Evolutionary conservation across 2,329 filamentous ascomycete species (phyloP).

Genomic region (Exophiala calicioides): DNA sequence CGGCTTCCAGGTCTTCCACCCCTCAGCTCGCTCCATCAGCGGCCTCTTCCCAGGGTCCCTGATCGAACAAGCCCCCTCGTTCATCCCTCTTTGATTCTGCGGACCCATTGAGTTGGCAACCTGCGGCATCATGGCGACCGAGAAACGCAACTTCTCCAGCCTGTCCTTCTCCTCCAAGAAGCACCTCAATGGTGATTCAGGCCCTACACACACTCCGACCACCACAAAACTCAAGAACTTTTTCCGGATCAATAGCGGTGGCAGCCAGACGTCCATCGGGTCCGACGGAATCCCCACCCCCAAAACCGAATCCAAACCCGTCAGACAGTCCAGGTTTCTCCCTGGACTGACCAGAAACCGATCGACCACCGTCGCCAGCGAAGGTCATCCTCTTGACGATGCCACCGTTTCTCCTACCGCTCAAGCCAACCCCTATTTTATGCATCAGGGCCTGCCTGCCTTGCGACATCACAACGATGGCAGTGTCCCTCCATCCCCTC

Average conservation of each 20-base stretch:
- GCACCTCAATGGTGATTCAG: conserved; percentile 39
- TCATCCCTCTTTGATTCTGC: conserved; percentile 23
- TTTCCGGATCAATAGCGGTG: conserved; percentile 64
- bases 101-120: conserved; percentile 32
- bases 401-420: conserved; percentile 82
- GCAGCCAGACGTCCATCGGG: conserved; percentile 45
- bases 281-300: conserved; percentile 47
- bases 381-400: conserved; percentile 88
- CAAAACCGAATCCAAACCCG: conserved; percentile 63
- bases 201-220: conserved; percentile 54
- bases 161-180: conserved; percentile 49
- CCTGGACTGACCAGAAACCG: conserved; percentile 83
- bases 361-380: conserved; percentile 86
- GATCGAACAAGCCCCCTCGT: not conserved
- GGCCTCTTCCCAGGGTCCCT: not conserved
- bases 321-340: conserved; percentile 86
- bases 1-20: not conserved
- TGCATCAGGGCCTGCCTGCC: conserved; percentile 89
- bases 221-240: conserved; percentile 67
- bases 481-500: conserved; percentile 88
- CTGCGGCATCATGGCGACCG: conserved; percentile 42
- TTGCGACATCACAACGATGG: conserved; percentile 92
- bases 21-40: not conserved
- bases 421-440: conserved; percentile 95
- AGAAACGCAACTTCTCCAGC: conserved; percentile 51